A percentile compares a stretch with the other conserved stretches of the same genome.
Conservation (phyloP, 192 early-diverging fungal genomes). For the Entrophospora sp. region DNA sequence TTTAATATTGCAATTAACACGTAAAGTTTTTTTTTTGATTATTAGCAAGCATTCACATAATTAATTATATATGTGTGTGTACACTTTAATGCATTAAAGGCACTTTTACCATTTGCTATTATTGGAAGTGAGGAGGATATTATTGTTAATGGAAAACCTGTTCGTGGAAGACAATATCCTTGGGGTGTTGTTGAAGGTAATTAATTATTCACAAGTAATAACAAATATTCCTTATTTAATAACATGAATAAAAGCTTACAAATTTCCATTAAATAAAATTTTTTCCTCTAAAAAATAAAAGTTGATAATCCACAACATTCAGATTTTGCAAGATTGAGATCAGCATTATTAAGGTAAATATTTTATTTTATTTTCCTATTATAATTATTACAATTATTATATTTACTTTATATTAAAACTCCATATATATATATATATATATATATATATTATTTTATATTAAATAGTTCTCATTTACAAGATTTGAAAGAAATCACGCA, state of each 20-base stretch:
- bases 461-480: constrained; percentile 86
- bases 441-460: background rate
- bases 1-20: constrained; percentile 27
- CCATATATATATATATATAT: background rate
- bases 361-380: background rate
- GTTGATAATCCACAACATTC: constrained; percentile 96
- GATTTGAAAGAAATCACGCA: constrained; percentile 97
- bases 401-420: background rate
- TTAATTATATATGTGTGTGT: constrained; percentile 3
- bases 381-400: background rate
- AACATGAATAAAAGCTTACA: background rate
- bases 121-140: constrained; percentile 92
- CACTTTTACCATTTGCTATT: constrained; percentile 87
- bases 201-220: background rate
- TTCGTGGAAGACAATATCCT: constrained; percentile 88
- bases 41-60: background rate
- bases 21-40: background rate
- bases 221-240: background rate
- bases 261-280: background rate
- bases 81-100: constrained; percentile 11
- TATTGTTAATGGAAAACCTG: constrained; percentile 74
- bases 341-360: constrained; percentile 69
- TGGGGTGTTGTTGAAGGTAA: constrained; percentile 86
- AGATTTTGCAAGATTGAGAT: constrained; percentile 92
- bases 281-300: no score